These are phyloP conservation scores for Quercus alba DNA, from an alignment of 306 rosid genomes.

Conservation along the genomic window DNA sequence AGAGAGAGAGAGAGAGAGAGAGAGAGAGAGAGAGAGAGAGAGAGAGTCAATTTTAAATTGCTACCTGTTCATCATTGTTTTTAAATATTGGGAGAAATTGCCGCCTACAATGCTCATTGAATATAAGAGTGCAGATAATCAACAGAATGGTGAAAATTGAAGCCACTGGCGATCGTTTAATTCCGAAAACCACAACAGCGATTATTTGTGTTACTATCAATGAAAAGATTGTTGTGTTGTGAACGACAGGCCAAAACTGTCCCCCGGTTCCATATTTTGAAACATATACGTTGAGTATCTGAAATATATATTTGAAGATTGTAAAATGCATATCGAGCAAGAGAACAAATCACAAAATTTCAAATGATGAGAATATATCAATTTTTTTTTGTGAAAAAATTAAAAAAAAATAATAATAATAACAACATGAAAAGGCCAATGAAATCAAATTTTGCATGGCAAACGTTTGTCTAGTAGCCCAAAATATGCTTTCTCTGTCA, in stretches of 20 bases:
- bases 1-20: slow-evolving; percentile 1
- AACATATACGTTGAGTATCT: slow-evolving; percentile 79
- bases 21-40: not conserved
- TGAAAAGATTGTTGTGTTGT: slow-evolving; percentile 62
- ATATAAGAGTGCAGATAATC: slow-evolving; percentile 61
- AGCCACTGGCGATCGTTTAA: slow-evolving; percentile 61
- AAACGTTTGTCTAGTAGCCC: not conserved
- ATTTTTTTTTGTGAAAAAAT: not conserved
- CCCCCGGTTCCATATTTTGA: slow-evolving; percentile 71
- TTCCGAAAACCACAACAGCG: slow-evolving; percentile 81
- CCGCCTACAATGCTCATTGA: slow-evolving; percentile 71
- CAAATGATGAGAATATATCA: not conserved
- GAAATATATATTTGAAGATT: slow-evolving; percentile 6
- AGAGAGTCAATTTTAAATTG: slow-evolving; percentile 1
- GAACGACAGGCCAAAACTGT: slow-evolving; percentile 74
- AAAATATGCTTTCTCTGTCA: no score
- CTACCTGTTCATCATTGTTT: slow-evolving; percentile 67
- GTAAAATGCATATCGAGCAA: not conserved
- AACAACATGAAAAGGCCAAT: not conserved
- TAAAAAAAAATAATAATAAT: not conserved
- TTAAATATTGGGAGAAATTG: slow-evolving; percentile 67
- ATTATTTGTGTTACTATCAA: slow-evolving; percentile 69
- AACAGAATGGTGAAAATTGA: slow-evolving; percentile 79
- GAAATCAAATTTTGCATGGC: not conserved
- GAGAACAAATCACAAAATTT: not conserved